Percentiles rank a stretch among this genome's conserved stretches.
Evolutionary conservation across 2,329 filamentous ascomycete genomes (phyloP).

Genomic region (Lachnellula suecica): DNA sequence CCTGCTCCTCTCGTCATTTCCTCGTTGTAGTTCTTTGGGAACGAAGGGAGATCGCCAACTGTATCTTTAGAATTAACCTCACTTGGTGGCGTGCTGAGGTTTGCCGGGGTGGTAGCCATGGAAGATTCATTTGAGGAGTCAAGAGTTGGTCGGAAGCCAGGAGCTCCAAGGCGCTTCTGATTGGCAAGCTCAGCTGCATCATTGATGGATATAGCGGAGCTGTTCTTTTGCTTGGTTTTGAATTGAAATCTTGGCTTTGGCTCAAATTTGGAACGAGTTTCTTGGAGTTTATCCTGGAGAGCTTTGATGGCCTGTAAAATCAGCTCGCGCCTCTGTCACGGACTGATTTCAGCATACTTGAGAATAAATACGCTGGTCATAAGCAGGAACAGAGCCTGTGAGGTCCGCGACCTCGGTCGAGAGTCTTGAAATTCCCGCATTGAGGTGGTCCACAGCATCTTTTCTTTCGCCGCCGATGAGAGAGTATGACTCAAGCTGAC

Average conservation of each 20-base stretch:
- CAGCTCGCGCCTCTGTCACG: background rate
- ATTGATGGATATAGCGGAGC: constrained; percentile 52
- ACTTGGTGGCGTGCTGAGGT: constrained; percentile 25
- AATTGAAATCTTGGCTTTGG: constrained; percentile 85
- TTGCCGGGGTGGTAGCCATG: constrained; percentile 36
- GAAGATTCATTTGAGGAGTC: constrained; percentile 40
- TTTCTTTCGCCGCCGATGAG: constrained; percentile 71
- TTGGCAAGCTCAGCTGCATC: constrained; percentile 55
- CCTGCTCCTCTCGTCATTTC: constrained; percentile 45
- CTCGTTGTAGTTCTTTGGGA: constrained; percentile 55
- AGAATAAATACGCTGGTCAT: constrained; percentile 85
- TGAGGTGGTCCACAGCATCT: constrained; percentile 77
- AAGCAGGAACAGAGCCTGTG: constrained; percentile 77
- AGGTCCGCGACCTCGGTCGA: constrained; percentile 85
- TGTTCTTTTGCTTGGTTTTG: constrained; percentile 56
- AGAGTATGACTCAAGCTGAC: constrained; percentile 61
- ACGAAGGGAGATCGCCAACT: constrained; percentile 38
- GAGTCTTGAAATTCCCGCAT: constrained; percentile 76
- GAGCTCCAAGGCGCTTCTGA: constrained; percentile 43
- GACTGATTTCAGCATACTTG: too few species aligned
- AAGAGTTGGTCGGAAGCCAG: constrained; percentile 29
- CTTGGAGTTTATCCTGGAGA: constrained; percentile 75
- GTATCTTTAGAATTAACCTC: constrained; percentile 35
- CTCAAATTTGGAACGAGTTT: constrained; percentile 63
- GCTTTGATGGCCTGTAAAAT: constrained; percentile 68